Percentiles rank a stretch among this genome's conserved stretches.
phyloP scores from a whole-genome alignment of 257 asterid species.

The Cruciata laevipes region DNA sequence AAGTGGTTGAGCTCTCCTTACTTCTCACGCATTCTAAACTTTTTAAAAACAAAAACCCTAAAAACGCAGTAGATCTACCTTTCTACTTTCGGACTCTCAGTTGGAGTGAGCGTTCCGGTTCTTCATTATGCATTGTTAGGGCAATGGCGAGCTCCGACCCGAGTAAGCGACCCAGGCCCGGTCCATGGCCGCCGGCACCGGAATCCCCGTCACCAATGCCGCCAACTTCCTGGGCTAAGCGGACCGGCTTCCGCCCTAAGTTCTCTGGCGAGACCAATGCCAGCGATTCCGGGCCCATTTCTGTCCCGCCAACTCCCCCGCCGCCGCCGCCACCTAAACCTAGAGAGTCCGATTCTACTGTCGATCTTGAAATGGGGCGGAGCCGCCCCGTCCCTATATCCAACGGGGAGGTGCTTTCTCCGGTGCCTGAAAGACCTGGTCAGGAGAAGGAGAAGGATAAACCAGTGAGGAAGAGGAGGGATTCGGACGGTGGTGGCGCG shows the following conservation, averaged over 20 bases:
- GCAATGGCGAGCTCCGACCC: slow-evolving; percentile 73
- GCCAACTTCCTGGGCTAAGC: slow-evolving; percentile 91
- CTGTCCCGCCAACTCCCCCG: slow-evolving; percentile 23
- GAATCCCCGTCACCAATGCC: slow-evolving; percentile 67
- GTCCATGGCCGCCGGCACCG: slow-evolving; percentile 75
- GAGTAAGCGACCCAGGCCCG: slow-evolving; percentile 54
- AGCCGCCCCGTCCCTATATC: slow-evolving; percentile 36
- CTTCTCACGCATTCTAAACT: neutral
- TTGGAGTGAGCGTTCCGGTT: neutral
- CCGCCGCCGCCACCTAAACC: slow-evolving; percentile 30
- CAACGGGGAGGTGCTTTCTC: slow-evolving; percentile 51
- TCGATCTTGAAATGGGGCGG: slow-evolving; percentile 77
- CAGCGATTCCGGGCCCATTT: slow-evolving; percentile 63
- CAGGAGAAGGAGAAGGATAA: slow-evolving; percentile 40
- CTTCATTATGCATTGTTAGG: slow-evolving; percentile 22
- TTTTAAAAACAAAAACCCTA: neutral
- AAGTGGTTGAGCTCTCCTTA: neutral
- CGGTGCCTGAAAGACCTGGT: slow-evolving; percentile 17
- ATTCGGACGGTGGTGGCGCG: slow-evolving; percentile 63
- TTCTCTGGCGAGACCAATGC: slow-evolving; percentile 93
- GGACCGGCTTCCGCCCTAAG: slow-evolving; percentile 90
- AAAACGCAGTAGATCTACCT: neutral
- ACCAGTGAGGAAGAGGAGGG: slow-evolving; percentile 79
- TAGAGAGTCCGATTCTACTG: slow-evolving; percentile 27
- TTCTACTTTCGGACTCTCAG: neutral